Conservation (phyloP, 2,329 filamentous ascomycete genomes). For the Xylariaceae sp. region DNA sequence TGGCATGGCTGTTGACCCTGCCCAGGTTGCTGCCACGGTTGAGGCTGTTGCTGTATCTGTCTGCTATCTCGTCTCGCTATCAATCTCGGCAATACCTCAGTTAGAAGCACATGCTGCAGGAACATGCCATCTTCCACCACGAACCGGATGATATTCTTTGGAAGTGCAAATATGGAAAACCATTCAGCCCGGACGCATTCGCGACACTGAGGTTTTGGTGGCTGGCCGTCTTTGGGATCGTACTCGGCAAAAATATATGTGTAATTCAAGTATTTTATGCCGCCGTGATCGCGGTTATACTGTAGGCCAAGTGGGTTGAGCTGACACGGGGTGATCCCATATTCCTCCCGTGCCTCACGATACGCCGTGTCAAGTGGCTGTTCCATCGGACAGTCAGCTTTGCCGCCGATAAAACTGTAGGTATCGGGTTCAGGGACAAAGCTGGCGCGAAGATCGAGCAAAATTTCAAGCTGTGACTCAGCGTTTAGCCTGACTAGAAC, state of each 20-base stretch:
- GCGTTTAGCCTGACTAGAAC: slow-evolving; percentile 10
- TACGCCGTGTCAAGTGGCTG: background rate
- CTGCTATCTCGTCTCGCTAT: background rate
- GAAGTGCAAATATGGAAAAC: slow-evolving; percentile 10
- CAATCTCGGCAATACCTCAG: background rate
- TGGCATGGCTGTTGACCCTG: background rate
- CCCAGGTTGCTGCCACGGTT: background rate
- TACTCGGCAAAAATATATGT: slow-evolving; percentile 18
- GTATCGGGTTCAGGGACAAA: background rate
- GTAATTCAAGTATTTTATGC: slow-evolving; percentile 11
- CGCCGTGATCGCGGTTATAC: slow-evolving; percentile 14
- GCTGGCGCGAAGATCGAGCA: slow-evolving; percentile 8
- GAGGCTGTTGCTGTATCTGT: background rate
- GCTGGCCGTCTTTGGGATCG: background rate
- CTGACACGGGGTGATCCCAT: background rate
- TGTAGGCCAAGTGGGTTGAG: background rate
- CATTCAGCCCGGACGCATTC: slow-evolving; percentile 7
- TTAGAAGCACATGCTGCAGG: background rate
- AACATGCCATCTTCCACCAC: slow-evolving; percentile 1
- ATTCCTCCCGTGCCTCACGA: slow-evolving; percentile 4
- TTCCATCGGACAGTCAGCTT: background rate
- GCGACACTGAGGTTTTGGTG: background rate
- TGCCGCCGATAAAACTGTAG: slow-evolving; percentile 13
- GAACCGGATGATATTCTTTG: background rate
- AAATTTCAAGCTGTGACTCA: slow-evolving; percentile 3